These are phyloP conservation scores for Talaromyces amestolkiae DNA, from an alignment of 2,329 filamentous ascomycete species.

Conservation along the genomic window DNA sequence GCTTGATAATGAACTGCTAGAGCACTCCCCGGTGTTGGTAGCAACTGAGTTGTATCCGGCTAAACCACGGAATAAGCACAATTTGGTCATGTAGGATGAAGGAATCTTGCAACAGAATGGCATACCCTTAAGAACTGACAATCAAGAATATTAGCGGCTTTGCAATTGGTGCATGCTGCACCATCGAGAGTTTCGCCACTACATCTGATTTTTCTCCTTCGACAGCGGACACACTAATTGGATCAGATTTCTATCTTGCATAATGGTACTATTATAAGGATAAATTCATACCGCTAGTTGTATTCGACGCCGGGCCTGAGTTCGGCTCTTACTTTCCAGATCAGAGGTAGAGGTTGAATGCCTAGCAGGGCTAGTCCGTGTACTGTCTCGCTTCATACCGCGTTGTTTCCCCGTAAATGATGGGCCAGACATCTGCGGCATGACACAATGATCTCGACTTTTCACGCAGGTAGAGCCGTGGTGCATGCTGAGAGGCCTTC, in stretches of 20 bases:
- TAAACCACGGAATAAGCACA: neutral
- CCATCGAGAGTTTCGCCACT: conserved; percentile 78
- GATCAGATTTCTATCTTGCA: conserved; percentile 14
- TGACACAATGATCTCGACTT: neutral
- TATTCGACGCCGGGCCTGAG: conserved; percentile 23
- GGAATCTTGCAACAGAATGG: neutral
- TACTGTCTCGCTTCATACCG: neutral
- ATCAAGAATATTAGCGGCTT: conserved; percentile 52
- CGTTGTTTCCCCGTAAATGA: neutral
- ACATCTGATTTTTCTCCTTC: conserved; percentile 92
- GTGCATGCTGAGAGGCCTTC: neutral
- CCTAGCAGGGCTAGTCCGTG: neutral
- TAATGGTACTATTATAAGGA: neutral
- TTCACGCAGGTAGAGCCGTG: neutral
- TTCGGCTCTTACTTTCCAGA: neutral
- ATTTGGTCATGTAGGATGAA: neutral
- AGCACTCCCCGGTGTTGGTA: conserved; percentile 11
- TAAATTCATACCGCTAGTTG: conserved; percentile 19
- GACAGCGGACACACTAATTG: conserved; percentile 76
- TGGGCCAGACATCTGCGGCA: neutral
- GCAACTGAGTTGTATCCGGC: conserved; percentile 7
- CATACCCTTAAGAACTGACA: conserved; percentile 21
- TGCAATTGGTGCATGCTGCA: conserved; percentile 80
- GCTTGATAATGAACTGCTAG: conserved; percentile 3
- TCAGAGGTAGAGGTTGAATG: neutral